phyloP scores from a whole-genome alignment of 2,329 filamentous ascomycete species.

The Exophiala dermatitidis region DNA sequence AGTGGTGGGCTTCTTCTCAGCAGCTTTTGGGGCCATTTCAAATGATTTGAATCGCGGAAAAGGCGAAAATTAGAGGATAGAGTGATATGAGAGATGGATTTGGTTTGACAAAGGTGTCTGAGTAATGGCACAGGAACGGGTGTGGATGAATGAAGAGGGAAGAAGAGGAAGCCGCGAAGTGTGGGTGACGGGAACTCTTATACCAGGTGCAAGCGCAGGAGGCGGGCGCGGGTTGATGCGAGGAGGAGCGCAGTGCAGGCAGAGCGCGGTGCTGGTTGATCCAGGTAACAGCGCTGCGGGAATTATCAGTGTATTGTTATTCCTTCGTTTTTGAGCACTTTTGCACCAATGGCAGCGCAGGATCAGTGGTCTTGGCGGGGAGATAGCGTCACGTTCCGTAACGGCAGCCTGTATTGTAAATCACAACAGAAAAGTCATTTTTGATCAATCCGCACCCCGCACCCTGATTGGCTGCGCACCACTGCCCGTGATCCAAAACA shows the following conservation, averaged over 20 bases:
- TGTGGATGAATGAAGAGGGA: constrained; percentile 31
- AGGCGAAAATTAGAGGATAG: constrained; percentile 19
- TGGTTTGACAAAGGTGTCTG: constrained; percentile 24
- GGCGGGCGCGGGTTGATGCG: constrained; percentile 39
- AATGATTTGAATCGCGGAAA: constrained; percentile 32
- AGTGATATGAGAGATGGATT: constrained; percentile 26
- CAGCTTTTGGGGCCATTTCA: constrained; percentile 96
- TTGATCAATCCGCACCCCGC: constrained; percentile 18
- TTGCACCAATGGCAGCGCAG: constrained; percentile 18
- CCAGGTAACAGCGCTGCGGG: constrained; percentile 20
- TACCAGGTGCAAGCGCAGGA: constrained; percentile 36
- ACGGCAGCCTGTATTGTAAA: constrained; percentile 21
- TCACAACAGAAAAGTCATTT: constrained; percentile 26
- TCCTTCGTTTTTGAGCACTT: constrained; percentile 23
- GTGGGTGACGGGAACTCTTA: constrained; percentile 41
- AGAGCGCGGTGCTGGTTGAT: constrained; percentile 18
- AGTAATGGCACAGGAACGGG: constrained; percentile 27
- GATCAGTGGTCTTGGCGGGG: constrained; percentile 21
- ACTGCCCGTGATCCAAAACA: constrained; percentile 15
- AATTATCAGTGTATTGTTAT: constrained; percentile 24
- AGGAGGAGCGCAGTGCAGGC: constrained; percentile 24
- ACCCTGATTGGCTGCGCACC: constrained; percentile 26
- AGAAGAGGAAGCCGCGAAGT: constrained; percentile 32
- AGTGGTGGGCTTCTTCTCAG: constrained; percentile 92
- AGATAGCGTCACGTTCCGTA: constrained; percentile 17